phyloP scores from a whole-genome alignment of 1,284 basidiomycete genomes.

The Xerocomus nothofagi region DNA sequence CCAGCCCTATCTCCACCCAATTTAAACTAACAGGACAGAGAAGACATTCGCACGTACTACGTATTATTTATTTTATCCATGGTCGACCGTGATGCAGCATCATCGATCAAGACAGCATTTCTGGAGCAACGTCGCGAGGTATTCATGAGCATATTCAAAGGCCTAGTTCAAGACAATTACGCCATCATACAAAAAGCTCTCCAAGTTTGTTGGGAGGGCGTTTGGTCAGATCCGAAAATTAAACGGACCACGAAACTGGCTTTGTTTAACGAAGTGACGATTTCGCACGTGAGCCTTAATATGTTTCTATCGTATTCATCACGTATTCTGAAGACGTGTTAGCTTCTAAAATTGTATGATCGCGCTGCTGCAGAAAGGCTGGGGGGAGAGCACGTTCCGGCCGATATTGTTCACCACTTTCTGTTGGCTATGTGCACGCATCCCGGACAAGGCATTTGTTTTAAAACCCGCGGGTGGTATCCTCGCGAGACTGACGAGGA shows the following conservation, averaged over 20 bases:
- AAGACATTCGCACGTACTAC: slow-evolving; percentile 74
- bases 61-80: slow-evolving; percentile 71
- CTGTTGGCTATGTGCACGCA: slow-evolving; percentile 84
- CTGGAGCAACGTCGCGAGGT: slow-evolving; percentile 65
- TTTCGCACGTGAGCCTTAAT: slow-evolving; percentile 53
- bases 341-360: slow-evolving; percentile 74
- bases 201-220: slow-evolving; percentile 53
- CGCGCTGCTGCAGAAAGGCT: slow-evolving; percentile 51
- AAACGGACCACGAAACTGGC: slow-evolving; percentile 67
- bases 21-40: slow-evolving; percentile 3
- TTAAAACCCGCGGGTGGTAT: slow-evolving; percentile 91
- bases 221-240: slow-evolving; percentile 71
- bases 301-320: neutral
- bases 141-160: slow-evolving; percentile 68
- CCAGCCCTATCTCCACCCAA: neutral
- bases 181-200: slow-evolving; percentile 55
- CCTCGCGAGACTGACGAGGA: slow-evolving; percentile 53
- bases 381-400: slow-evolving; percentile 59
- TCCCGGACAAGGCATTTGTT: slow-evolving; percentile 85
- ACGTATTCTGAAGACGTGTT: neutral
- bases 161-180: slow-evolving; percentile 62
- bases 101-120: slow-evolving; percentile 59
- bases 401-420: slow-evolving; percentile 86
- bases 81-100: slow-evolving; percentile 46
- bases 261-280: slow-evolving; percentile 62